Evolutionary conservation across 1,284 basidiomycete genomes (phyloP), one percentile per base, ranked within the genome.

Genomic region (Fomitopsis pinicola): DNA sequence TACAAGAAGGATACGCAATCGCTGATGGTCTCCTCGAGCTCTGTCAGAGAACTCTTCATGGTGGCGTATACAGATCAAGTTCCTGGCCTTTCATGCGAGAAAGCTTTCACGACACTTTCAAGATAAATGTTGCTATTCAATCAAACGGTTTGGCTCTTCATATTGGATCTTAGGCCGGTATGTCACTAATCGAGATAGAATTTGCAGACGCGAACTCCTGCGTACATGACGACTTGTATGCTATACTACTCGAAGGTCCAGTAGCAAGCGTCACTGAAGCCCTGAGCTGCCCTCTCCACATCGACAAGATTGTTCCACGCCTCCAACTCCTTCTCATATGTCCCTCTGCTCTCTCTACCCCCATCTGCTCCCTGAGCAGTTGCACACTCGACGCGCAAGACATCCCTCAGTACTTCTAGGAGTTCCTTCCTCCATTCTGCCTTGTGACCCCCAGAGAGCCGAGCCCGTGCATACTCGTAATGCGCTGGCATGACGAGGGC

Each of bases 401-500:
- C 45, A 28, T 48, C 28, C 45, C 26, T 48, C 7, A 48, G 45
- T 4, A 48, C 45, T 1, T 48, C 45, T 26, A 48, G 45, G 3
- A 48, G 22, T 14, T 48, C 45, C 26, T 48, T 48, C 45, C 45
- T 48, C 45, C 45, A 48, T 28, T 48, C 45, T 9, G 45, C 6
- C 4, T 28, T 14, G 12, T 48, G 26, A 2, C 45, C 45, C 10
- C 22, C 26, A 2, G 26, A 48, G 19, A 48, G 45, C 3, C 45
- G 19, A 9, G 45, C 45, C 26, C 7, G 2, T 6, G 26, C 45
- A 14, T 62, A 62, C 50, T 62, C 61, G 35, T 53, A 59, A 50
- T 62, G 59, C 33, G 55, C 56, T 28, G 61, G 58, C 46, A 46
- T 17, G 40, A 62, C n/a, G 30, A 54, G 48, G 28, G 61, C 58